Conservation (phyloP, 2,329 filamentous ascomycete species). For the Aspergillus neotritici region DNA sequence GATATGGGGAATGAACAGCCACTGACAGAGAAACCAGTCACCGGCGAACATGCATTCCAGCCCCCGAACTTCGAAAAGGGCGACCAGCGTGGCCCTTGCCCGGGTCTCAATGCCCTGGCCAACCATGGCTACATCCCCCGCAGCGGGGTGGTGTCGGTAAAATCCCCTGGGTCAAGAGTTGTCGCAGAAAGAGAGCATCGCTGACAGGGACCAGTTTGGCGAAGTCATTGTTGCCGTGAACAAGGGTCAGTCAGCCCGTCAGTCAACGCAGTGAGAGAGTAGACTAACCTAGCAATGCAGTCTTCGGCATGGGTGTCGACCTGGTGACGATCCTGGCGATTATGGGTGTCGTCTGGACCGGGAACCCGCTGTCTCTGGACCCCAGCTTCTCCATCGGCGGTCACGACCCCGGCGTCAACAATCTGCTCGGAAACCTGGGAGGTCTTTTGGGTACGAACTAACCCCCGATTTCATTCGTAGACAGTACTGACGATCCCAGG, state of each 20-base stretch:
- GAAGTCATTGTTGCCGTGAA: slow-evolving; percentile 33
- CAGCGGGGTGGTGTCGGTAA: slow-evolving; percentile 33
- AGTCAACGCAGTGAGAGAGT: too few relatives aligned
- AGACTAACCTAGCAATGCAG: slow-evolving; percentile 16
- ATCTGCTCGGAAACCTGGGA: slow-evolving; percentile 40
- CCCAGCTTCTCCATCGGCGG: slow-evolving; percentile 52
- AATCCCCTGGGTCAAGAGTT: neutral
- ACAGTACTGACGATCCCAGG: slow-evolving; percentile 18
- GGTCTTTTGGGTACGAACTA: slow-evolving; percentile 37
- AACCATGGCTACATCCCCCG: slow-evolving; percentile 42
- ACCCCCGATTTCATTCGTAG: neutral
- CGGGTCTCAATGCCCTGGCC: slow-evolving; percentile 40
- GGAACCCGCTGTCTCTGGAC: slow-evolving; percentile 47
- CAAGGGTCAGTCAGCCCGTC: slow-evolving; percentile 18
- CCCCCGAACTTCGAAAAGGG: slow-evolving; percentile 29
- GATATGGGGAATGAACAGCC: too few relatives aligned
- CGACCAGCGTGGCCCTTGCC: slow-evolving; percentile 39
- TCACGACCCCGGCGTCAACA: slow-evolving; percentile 32
- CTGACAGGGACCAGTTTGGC: slow-evolving; percentile 20
- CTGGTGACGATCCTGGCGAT: slow-evolving; percentile 40
- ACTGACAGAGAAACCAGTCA: slow-evolving; percentile 18
- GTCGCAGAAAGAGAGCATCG: neutral
- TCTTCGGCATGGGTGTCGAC: slow-evolving; percentile 47
- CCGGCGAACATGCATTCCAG: slow-evolving; percentile 31
- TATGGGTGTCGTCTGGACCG: slow-evolving; percentile 46